phyloP scores from a whole-genome alignment of 2,329 filamentous ascomycete species.

The Arthrobotrys entomopaga region DNA sequence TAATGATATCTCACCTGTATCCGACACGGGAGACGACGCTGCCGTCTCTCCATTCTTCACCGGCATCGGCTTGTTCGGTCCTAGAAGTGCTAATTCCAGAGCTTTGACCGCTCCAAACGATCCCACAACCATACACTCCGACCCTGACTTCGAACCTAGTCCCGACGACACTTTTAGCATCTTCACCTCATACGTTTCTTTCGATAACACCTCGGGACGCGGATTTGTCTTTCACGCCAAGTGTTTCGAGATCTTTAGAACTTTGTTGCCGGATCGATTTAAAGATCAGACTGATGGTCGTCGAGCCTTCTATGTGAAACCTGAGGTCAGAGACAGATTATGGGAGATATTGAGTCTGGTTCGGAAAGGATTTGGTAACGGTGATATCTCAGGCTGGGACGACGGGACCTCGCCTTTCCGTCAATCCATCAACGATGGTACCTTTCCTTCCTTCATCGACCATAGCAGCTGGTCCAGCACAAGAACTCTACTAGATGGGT shows the following conservation, averaged over 20 bases:
- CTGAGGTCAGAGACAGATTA: conserved; percentile 45
- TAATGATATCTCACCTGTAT: conserved; percentile 34
- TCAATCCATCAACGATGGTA: conserved; percentile 50
- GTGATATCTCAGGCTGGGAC: conserved; percentile 51
- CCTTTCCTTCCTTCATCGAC: conserved; percentile 51
- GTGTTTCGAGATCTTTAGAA: conserved; percentile 52
- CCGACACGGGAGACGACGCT: conserved; percentile 38
- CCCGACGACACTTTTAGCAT: conserved; percentile 51
- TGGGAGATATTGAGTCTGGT: conserved; percentile 51
- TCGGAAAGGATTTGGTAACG: conserved; percentile 45
- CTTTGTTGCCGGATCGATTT: conserved; percentile 41
- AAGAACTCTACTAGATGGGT: conserved; percentile 42
- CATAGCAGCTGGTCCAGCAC: conserved; percentile 52
- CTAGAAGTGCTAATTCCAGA: conserved; percentile 43
- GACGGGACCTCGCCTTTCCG: conserved; percentile 48
- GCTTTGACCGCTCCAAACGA: conserved; percentile 47
- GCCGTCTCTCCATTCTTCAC: conserved; percentile 50
- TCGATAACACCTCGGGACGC: conserved; percentile 47
- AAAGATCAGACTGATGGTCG: conserved; percentile 39
- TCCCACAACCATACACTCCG: conserved; percentile 38
- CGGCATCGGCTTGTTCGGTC: conserved; percentile 45
- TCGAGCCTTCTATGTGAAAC: conserved; percentile 43
- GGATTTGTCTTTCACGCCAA: conserved; percentile 53
- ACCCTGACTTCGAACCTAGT: conserved; percentile 35
- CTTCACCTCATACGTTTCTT: conserved; percentile 52